Percentiles rank a stretch among this genome's conserved stretches.
Evolutionary conservation across 2,329 filamentous ascomycete species (phyloP).

Genomic region (Hypoxylon sp.): DNA sequence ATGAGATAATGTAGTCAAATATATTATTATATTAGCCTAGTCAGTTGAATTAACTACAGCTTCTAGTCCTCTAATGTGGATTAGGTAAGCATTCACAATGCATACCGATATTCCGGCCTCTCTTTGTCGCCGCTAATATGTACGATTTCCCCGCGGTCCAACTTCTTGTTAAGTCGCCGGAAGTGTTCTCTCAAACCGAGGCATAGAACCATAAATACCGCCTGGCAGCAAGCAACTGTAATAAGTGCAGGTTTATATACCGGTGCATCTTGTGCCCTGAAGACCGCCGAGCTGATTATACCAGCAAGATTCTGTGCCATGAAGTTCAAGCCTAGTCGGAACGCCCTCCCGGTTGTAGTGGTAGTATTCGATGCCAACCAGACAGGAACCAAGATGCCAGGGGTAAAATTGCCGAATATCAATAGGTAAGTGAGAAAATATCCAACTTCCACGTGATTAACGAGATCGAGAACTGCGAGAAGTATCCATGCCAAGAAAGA

Average conservation of each 20-base stretch:
- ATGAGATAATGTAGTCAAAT: too few relatives aligned
- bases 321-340: constrained; percentile 36
- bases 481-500: constrained; percentile 46
- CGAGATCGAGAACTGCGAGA: constrained; percentile 44
- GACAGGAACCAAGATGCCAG: constrained; percentile 42
- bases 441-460: constrained; percentile 40
- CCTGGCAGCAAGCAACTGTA: constrained; percentile 32
- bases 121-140: constrained; percentile 22
- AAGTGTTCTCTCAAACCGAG: constrained; percentile 27
- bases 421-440: constrained; percentile 50
- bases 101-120: constrained; percentile 29
- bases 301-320: constrained; percentile 42
- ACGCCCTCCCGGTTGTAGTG: constrained; percentile 37
- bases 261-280: constrained; percentile 42
- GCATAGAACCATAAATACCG: constrained; percentile 26
- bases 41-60: not conserved
- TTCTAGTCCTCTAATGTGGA: not conserved
- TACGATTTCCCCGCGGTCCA: constrained; percentile 19
- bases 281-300: constrained; percentile 41
- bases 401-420: constrained; percentile 46
- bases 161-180: constrained; percentile 23
- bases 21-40: not conserved
- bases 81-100: constrained; percentile 7
- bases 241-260: constrained; percentile 44
- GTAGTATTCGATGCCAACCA: constrained; percentile 39